Evolutionary conservation across 2,329 filamentous ascomycete genomes (phyloP).

Genomic region (Aotearoamyces nothofagi): DNA sequence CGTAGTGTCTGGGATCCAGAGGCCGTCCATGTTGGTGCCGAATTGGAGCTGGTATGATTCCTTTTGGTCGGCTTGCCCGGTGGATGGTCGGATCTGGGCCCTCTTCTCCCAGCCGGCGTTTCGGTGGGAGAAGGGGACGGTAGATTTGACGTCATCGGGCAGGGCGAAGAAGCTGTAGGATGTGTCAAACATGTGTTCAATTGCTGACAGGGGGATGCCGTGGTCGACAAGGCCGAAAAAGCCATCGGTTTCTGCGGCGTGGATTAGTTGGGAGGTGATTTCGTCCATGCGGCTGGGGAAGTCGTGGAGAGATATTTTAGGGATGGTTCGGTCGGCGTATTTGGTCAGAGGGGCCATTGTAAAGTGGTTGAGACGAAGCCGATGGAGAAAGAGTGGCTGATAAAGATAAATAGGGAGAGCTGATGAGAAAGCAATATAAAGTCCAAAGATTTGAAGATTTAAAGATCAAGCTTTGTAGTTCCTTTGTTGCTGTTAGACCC

Average conservation of each 20-base stretch:
- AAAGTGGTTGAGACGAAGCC: too few species aligned
- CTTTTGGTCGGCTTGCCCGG: conserved; percentile 36
- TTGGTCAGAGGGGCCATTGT: conserved; percentile 1
- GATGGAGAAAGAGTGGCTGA: too few species aligned
- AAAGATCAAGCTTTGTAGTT: too few species aligned
- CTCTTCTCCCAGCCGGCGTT: conserved; percentile 43
- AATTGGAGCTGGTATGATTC: conserved; percentile 45
- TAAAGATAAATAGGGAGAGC: too few species aligned
- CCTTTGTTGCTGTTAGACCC: too few species aligned
- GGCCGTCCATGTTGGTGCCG: conserved; percentile 15
- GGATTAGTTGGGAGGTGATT: conserved; percentile 34
- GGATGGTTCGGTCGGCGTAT: conserved; percentile 15
- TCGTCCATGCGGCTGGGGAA: conserved; percentile 35
- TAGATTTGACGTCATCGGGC: conserved; percentile 29
- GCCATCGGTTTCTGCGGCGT: conserved; percentile 39
- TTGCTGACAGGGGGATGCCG: conserved; percentile 23
- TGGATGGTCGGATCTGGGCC: conserved; percentile 37
- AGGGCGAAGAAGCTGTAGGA: conserved; percentile 35
- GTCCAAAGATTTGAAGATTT: too few species aligned
- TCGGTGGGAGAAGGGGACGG: conserved; percentile 30
- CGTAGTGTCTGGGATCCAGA: conserved; percentile 19
- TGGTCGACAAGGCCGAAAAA: conserved; percentile 42
- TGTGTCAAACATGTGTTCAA: conserved; percentile 24
- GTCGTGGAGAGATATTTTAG: conserved; percentile 35
- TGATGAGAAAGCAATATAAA: too few species aligned